Percentiles rank a stretch among this genome's conserved stretches.
Evolutionary conservation across 2,329 filamentous ascomycete species (phyloP).

Genomic region (Diaporthe sp.): DNA sequence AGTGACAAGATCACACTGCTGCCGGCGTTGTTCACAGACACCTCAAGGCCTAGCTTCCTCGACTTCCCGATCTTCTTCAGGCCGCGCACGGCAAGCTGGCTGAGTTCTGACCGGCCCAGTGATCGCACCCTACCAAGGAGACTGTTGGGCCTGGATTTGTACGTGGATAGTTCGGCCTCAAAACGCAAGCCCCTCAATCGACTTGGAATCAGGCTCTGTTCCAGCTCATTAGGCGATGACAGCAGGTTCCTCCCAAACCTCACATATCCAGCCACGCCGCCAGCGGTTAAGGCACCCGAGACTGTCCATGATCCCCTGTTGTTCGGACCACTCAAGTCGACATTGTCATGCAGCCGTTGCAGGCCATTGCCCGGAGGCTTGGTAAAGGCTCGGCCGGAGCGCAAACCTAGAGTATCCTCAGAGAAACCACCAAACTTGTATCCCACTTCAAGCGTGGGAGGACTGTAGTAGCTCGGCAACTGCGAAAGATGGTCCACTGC

Average conservation of each 20-base stretch:
- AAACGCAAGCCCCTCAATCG: constrained; percentile 40
- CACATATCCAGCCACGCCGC: constrained; percentile 48
- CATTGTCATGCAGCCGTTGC: constrained; percentile 49
- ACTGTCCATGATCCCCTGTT: constrained; percentile 51
- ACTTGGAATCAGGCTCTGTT: not conserved
- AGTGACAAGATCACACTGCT: constrained; percentile 55
- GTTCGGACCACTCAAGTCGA: constrained; percentile 37
- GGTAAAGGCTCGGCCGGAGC: constrained; percentile 44
- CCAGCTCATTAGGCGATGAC: constrained; percentile 32
- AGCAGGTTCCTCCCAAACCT: constrained; percentile 49
- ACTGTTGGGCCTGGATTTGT: constrained; percentile 35
- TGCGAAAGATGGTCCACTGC: constrained; percentile 18
- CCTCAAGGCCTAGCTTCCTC: constrained; percentile 56
- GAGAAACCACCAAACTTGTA: constrained; percentile 45
- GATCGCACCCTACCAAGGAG: not conserved
- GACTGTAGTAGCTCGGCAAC: constrained; percentile 26
- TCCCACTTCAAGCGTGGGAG: constrained; percentile 54
- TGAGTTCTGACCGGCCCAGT: not conserved
- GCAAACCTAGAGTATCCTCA: constrained; percentile 44
- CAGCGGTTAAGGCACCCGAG: constrained; percentile 46
- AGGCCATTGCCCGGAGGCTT: constrained; percentile 47
- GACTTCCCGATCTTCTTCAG: constrained; percentile 53
- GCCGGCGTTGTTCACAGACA: constrained; percentile 53
- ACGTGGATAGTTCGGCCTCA: constrained; percentile 55
- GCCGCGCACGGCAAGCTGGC: constrained; percentile 53